phyloP scores from a whole-genome alignment of 73 alveolate species.

The Tetrahymena elliotti region DNA sequence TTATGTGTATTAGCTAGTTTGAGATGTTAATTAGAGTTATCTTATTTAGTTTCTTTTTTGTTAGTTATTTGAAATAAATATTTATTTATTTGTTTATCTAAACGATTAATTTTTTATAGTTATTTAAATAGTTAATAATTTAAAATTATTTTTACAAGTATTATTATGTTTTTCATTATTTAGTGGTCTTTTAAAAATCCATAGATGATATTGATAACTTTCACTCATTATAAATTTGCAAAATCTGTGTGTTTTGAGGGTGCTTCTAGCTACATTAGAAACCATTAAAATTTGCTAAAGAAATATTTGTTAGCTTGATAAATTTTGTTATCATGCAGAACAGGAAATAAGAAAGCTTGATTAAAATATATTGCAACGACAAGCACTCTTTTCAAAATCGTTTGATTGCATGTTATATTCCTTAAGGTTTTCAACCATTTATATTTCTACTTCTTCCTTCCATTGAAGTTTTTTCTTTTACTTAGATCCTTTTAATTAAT shows the following conservation, averaged over 20 bases:
- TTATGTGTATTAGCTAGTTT: too few relatives aligned
- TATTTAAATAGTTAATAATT: too few relatives aligned
- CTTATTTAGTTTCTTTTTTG: neutral
- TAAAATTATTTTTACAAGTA: too few relatives aligned
- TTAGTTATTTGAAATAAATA: neutral
- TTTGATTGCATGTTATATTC: neutral
- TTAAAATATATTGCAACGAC: neutral
- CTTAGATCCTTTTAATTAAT: neutral
- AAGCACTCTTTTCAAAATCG: neutral
- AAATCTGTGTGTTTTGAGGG: neutral
- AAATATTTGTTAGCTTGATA: neutral
- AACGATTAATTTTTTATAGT: neutral
- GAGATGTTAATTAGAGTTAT: neutral
- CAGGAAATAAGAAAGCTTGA: neutral
- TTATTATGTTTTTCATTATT: too few relatives aligned
- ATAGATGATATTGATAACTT: neutral
- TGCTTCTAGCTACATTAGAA: neutral
- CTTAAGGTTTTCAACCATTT: neutral
- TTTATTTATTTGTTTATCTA: neutral
- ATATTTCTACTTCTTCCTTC: neutral
- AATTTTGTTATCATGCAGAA: neutral
- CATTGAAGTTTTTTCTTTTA: neutral
- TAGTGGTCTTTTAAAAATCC: neutral
- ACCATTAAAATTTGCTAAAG: neutral
- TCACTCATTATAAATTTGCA: neutral